These are phyloP conservation scores for Didymella segeticola DNA, from an alignment of 2,329 filamentous ascomycete genomes.

Conservation along the genomic window DNA sequence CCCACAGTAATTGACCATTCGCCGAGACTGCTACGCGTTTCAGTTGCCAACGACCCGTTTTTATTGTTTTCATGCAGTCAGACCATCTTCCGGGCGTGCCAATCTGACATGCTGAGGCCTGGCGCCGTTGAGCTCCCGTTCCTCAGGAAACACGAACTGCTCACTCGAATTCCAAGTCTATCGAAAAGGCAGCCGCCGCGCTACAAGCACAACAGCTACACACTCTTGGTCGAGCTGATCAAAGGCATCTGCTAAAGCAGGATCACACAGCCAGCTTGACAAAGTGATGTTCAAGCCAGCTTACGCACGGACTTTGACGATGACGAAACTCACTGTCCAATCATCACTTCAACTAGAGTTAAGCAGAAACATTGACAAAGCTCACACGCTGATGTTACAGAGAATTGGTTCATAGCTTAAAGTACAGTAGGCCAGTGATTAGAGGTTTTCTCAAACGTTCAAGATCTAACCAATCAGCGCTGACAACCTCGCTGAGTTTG, in stretches of 20 bases:
- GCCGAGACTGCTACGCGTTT: constrained; percentile 19
- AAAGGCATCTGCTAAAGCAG: too few species aligned
- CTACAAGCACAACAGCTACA: too few species aligned
- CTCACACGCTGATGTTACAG: background rate
- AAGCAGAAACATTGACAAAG: constrained; percentile 6
- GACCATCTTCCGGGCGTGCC: constrained; percentile 7
- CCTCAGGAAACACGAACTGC: constrained; percentile 8
- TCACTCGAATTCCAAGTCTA: background rate
- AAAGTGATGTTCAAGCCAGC: constrained; percentile 1
- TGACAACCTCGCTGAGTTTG: background rate
- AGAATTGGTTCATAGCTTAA: too few species aligned
- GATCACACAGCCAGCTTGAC: background rate
- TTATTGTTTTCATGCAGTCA: constrained; percentile 21
- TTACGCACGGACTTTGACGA: constrained; percentile 13
- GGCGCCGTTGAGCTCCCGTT: constrained; percentile 14
- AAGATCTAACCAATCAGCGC: background rate
- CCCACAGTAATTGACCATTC: constrained; percentile 11
- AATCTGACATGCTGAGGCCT: constrained; percentile 14
- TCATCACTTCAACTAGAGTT: background rate
- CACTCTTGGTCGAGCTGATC: too few species aligned
- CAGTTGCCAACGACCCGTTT: constrained; percentile 18
- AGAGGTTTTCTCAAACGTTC: background rate
- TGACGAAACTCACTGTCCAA: constrained; percentile 7
- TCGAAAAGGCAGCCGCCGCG: background rate
- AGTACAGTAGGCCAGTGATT: too few species aligned